These are phyloP conservation scores for Ceriops tagal DNA, from an alignment of 345 rosid species.

Conservation along the genomic window DNA sequence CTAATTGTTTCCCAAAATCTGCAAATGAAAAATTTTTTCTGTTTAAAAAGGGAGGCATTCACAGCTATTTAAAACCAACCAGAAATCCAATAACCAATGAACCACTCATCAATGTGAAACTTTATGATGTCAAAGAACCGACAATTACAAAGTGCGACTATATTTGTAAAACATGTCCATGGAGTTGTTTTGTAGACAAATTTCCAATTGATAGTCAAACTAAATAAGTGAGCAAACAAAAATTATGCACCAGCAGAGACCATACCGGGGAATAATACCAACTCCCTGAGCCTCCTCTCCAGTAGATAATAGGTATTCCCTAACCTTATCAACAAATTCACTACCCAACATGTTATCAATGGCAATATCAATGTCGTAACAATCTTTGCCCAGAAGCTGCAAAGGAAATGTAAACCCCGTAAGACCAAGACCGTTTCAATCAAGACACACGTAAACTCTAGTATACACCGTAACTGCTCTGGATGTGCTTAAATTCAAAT, in stretches of 20 bases:
- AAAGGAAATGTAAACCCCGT: slow-evolving; percentile 2
- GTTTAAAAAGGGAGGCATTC: too few species aligned
- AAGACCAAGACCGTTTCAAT: not conserved
- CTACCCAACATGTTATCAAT: slow-evolving; percentile 82
- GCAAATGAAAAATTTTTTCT: too few species aligned
- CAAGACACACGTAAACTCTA: not conserved
- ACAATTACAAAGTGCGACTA: too few species aligned
- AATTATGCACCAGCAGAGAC: not conserved
- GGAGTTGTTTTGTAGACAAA: too few species aligned
- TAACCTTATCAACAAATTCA: slow-evolving; percentile 70
- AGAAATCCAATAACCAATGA: too few species aligned
- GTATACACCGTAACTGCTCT: not conserved
- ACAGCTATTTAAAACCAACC: too few species aligned
- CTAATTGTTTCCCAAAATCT: too few species aligned
- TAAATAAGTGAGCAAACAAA: not conserved
- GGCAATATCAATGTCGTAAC: slow-evolving; percentile 89
- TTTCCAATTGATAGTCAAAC: too few species aligned
- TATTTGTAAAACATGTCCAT: too few species aligned
- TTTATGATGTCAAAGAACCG: too few species aligned
- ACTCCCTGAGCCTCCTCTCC: slow-evolving; percentile 67
- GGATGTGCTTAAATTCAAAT: too few species aligned
- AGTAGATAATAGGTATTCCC: slow-evolving; percentile 52
- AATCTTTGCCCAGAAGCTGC: slow-evolving; percentile 88
- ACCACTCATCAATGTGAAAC: too few species aligned
- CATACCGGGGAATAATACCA: slow-evolving; percentile 67